Evolutionary conservation across 1,284 basidiomycete genomes (phyloP).

Genomic region (Malassezia cuniculi): DNA sequence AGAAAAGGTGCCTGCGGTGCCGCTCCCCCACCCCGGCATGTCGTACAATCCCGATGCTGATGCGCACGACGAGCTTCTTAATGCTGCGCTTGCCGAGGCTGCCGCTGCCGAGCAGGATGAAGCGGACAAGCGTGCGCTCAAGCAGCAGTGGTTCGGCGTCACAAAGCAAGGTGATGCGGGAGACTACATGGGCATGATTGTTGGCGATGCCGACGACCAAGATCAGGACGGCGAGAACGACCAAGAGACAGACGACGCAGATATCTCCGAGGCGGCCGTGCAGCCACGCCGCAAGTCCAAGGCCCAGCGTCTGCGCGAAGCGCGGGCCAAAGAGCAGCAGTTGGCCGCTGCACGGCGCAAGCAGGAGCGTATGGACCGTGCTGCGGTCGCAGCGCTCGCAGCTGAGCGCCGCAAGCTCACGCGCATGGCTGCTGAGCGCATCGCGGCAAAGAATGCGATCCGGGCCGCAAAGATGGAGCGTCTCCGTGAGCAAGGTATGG

Average conservation of each 20-base stretch:
- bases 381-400: constrained; percentile 20
- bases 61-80: constrained; percentile 63
- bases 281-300: constrained; percentile 27
- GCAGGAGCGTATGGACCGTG: constrained; percentile 18
- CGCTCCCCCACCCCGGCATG: constrained; percentile 66
- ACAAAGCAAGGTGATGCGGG: constrained; percentile 12
- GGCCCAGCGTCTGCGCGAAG: constrained; percentile 16
- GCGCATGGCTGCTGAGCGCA: background rate
- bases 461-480: constrained; percentile 15
- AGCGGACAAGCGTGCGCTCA: constrained; percentile 34
- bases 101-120: constrained; percentile 53
- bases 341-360: constrained; percentile 16
- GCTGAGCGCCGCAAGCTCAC: constrained; percentile 8
- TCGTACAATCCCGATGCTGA: constrained; percentile 83
- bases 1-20: constrained; percentile 51
- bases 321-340: constrained; percentile 19
- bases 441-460: constrained; percentile 15
- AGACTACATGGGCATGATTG: constrained; percentile 20
- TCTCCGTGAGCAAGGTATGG: constrained; percentile 19
- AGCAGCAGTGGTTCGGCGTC: constrained; percentile 4
- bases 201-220: constrained; percentile 16
- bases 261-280: background rate
- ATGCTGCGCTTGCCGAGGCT: constrained; percentile 58
- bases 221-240: constrained; percentile 2
- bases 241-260: constrained; percentile 1